Percentiles rank a stretch among this genome's conserved stretches.
phyloP scores from a whole-genome alignment of 768 basidiomycete genomes.

The Termitomyces sp. region DNA sequence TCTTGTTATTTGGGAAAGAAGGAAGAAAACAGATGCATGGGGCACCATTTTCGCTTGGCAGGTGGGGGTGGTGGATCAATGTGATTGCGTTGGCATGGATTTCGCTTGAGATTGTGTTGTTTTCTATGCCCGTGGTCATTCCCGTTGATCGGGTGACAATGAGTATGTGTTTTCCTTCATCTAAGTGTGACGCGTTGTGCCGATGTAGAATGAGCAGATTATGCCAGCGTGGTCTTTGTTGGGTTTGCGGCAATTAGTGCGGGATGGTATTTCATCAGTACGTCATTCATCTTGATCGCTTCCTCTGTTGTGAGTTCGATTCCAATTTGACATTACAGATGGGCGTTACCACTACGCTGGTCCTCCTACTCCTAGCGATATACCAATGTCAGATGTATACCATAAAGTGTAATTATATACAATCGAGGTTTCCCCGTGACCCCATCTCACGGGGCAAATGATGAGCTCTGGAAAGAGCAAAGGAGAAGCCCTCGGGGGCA shows the following conservation, averaged over 20 bases:
- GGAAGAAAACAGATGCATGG: conserved; percentile 38
- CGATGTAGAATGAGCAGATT: conserved; percentile 35
- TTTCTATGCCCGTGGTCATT: conserved; percentile 62
- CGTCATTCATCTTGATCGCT: conserved; percentile 15
- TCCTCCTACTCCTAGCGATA: conserved; percentile 28
- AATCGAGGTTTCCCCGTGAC: too few relatives aligned
- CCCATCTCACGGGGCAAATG: too few relatives aligned
- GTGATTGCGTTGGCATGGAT: conserved; percentile 53
- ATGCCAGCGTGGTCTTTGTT: conserved; percentile 64
- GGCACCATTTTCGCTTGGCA: conserved; percentile 48
- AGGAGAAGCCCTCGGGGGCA: too few relatives aligned
- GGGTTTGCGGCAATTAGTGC: conserved; percentile 56
- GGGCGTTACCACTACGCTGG: conserved; percentile 39
- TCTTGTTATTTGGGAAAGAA: conserved; percentile 33
- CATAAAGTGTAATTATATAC: neutral
- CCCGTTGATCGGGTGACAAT: conserved; percentile 49
- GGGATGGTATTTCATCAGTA: conserved; percentile 56
- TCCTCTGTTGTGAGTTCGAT: neutral
- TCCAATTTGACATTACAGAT: conserved; percentile 20
- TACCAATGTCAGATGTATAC: neutral
- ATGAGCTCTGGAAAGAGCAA: too few relatives aligned
- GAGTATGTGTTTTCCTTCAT: conserved; percentile 24
- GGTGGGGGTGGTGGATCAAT: conserved; percentile 42
- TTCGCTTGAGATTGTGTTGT: conserved; percentile 55
- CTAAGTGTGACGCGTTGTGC: neutral